Base-by-base conservation (phyloP, 192 early-diverging fungal species). In the Dissophora ornata region DNA sequence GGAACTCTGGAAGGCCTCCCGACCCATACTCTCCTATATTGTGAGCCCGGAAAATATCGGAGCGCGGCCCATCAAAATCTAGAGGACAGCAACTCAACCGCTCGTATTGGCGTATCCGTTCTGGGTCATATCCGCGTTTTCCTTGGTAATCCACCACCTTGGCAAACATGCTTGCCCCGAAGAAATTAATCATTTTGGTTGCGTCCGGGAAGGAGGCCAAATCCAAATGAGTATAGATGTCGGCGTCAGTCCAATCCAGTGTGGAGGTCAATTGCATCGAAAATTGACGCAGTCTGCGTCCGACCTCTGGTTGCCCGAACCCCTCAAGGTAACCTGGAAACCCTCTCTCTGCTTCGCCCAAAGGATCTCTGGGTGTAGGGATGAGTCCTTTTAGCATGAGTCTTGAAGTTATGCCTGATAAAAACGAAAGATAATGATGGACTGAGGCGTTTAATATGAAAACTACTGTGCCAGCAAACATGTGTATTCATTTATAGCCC, bases 261-360 rank as follows among this genome's bases (percentile, higher is more conserved):
- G 13, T 5, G 25, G 25, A 28, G 49, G 26, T 51, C 9, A 13
- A 2, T 51, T 51, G 49, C 49, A 51, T 29, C 1, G 41, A 51
- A 51, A 51, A 51, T 51, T 51, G 15, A 25, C 25, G 10, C 49
- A 51, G 13, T 11, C 16, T 51, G 49, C n/a, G 49, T 51, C 49
- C 24, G 49, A 16, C 24, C 25, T 51, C 49, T 25, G 49, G 49
- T 25, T 51, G 49, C 25, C 49, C 49, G 25, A 51, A 51, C 9
- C 49, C 49, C 25, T 51, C 49, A 25, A 51, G 49, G 26, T 51
- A 51, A 12, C 49, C 49, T 51, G 49, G 49, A 51, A 51, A 51
- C 25, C 24, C 19, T 4, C 25, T 15, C 49, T 15, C 10, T 28
- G 49, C 49, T 25, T 22, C 49, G 49, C 49, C 49, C 49, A 26